Evolutionary conservation across 441 rosid genomes (phyloP).

Genomic region (Aquilaria agallochum): DNA sequence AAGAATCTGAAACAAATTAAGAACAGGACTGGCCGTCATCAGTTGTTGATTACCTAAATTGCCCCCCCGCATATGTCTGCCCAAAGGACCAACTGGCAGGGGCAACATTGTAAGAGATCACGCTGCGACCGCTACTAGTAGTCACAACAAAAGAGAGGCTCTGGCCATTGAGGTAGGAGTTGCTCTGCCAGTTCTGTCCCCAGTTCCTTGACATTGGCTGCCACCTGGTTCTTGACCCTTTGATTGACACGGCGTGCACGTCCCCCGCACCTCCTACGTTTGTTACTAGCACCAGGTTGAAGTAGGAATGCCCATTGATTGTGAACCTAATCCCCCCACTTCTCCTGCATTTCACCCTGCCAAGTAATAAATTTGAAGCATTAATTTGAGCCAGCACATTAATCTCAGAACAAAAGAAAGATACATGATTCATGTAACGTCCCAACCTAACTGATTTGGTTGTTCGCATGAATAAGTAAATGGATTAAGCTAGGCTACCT

Average conservation of each 20-base stretch:
- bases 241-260: slow-evolving; percentile 47
- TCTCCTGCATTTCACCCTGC: slow-evolving; percentile 44
- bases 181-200: slow-evolving; percentile 85
- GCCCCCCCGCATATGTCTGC: slow-evolving; percentile 59
- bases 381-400: neutral
- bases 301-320: slow-evolving; percentile 71
- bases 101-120: slow-evolving; percentile 55
- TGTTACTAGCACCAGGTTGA: slow-evolving; percentile 60
- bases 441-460: too few species aligned
- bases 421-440: too few species aligned
- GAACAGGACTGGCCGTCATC: too few species aligned
- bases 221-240: slow-evolving; percentile 58
- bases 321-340: slow-evolving; percentile 74
- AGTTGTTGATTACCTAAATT: slow-evolving; percentile 34
- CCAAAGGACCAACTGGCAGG: slow-evolving; percentile 60
- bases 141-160: slow-evolving; percentile 56
- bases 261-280: slow-evolving; percentile 80
- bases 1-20: too few species aligned
- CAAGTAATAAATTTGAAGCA: neutral
- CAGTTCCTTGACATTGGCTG: slow-evolving; percentile 68
- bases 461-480: too few species aligned
- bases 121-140: slow-evolving; percentile 41
- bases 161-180: slow-evolving; percentile 58
- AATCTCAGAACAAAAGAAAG: too few species aligned
- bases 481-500: too few species aligned